phyloP scores from a whole-genome alignment of 1,139 yeast genomes.

The Saccharomyces hybrid region DNA sequence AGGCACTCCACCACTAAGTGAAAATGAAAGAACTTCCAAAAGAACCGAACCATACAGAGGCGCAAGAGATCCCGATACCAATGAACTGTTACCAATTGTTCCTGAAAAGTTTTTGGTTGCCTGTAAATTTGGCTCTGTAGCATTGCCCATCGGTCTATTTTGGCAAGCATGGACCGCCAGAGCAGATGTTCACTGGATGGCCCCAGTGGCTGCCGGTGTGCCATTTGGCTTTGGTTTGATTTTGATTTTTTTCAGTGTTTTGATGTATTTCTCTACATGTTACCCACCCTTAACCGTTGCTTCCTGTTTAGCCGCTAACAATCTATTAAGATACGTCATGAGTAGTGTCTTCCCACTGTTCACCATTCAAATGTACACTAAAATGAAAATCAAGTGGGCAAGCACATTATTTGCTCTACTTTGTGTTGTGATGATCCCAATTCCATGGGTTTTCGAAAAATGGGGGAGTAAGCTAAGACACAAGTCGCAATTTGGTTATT shows the following conservation, averaged over 20 bases:
- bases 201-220: constrained; percentile 64
- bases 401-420: constrained; percentile 66
- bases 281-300: constrained; percentile 73
- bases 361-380: constrained; percentile 66
- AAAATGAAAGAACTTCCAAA: constrained; percentile 15
- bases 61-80: constrained; percentile 38
- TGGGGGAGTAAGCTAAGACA: constrained; percentile 50
- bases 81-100: constrained; percentile 40
- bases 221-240: constrained; percentile 72
- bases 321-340: constrained; percentile 53
- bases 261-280: constrained; percentile 63
- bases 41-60: constrained; percentile 28
- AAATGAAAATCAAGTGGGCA: constrained; percentile 69
- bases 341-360: constrained; percentile 65
- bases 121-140: constrained; percentile 53
- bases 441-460: constrained; percentile 55
- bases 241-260: constrained; percentile 62
- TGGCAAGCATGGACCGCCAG: constrained; percentile 81
- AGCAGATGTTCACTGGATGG: constrained; percentile 64
- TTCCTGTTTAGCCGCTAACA: constrained; percentile 74
- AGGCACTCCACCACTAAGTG: constrained; percentile 39
- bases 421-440: constrained; percentile 60
- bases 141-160: constrained; percentile 61
- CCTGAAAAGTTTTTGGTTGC: constrained; percentile 41
- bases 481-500: constrained; percentile 51